Evolutionary conservation across 192 early-diverging fungal species (phyloP), one percentile per base, ranked within the genome.

Genomic region (Coemansia sp.): DNA sequence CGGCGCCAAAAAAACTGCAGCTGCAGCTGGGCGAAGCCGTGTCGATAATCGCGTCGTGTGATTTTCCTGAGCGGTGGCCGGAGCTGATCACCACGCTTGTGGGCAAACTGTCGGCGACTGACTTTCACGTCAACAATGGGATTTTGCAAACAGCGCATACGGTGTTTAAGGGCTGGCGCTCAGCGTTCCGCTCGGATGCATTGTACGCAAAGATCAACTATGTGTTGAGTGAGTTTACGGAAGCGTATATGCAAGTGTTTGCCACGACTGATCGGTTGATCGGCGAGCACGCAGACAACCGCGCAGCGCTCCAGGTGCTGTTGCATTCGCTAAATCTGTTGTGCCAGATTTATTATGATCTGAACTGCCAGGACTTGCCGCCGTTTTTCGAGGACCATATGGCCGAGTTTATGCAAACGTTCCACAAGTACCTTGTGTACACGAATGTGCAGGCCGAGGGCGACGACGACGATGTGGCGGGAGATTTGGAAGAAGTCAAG

Each of bases 311-410:
- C 48, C 79, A 85, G 45, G 75, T 89, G 19, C 81, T 98, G 52
- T 85, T 86, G 41, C 87, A 94, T 63, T 85, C 86, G 12, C 61
- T 99, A 22, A 76, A 88, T 52, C 84, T 94, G 6, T 68, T 97
- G 58, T 84, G 86, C 58, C 91, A 96, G 75, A 92, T 99, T 56
- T 99, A 89, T 73, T 95, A 94, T 67, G 90, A 92, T 72, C 81
- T 99, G 51, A 99, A 95, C 66, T 95, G 84, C 70, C 96, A 97
- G 79, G 97, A 99, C 75, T 76, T 97, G 56, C 96, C 97, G 12
- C 92, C 95, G 67, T 97, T 93, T 73, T 98, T 97, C 61, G 96
- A 97, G 67, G 94, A 97, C 73, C 86, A 97, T 72, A 87, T 94
- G 79, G 75, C 71, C 10, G 71, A 82, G 63, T 96, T 93, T 55